Evolutionary conservation across 2,329 filamentous ascomycete genomes (phyloP).

Genomic region (Microsporum audouinii): DNA sequence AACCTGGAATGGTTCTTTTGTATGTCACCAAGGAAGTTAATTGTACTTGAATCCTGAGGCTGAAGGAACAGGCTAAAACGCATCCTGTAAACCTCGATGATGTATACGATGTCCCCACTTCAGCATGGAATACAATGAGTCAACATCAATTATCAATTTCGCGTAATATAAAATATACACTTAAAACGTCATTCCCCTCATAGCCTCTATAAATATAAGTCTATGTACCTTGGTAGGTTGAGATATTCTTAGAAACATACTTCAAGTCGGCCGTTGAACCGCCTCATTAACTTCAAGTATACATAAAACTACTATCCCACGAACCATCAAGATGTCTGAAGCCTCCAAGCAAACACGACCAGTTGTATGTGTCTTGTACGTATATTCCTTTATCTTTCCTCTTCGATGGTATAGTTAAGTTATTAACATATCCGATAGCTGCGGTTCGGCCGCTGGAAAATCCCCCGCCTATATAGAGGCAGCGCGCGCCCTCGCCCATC

Average conservation of each 20-base stretch:
- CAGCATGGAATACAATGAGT: neutral
- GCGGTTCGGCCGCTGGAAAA: slow-evolving; percentile 65
- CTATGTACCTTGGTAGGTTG: neutral
- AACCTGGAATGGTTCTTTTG: no score
- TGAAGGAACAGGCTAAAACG: neutral
- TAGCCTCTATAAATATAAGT: neutral
- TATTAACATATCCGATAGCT: slow-evolving; percentile 40
- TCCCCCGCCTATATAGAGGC: slow-evolving; percentile 65
- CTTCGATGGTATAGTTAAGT: neutral
- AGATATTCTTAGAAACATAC: neutral
- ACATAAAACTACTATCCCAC: slow-evolving; percentile 19
- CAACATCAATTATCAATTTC: neutral
- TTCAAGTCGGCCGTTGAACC: neutral
- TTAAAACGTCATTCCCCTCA: neutral
- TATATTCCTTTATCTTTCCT: slow-evolving; percentile 7
- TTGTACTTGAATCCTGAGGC: neutral
- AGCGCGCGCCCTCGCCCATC: slow-evolving; percentile 60
- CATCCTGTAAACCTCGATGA: neutral
- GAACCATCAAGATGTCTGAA: slow-evolving; percentile 16
- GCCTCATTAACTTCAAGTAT: no score
- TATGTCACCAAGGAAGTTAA: no score
- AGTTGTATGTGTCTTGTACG: slow-evolving; percentile 79
- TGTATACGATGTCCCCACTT: neutral
- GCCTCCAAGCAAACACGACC: slow-evolving; percentile 32
- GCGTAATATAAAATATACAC: neutral